These are phyloP conservation scores for Vaccinium darrowii DNA, from an alignment of 148 eudicot genomes.

Conservation along the genomic window DNA sequence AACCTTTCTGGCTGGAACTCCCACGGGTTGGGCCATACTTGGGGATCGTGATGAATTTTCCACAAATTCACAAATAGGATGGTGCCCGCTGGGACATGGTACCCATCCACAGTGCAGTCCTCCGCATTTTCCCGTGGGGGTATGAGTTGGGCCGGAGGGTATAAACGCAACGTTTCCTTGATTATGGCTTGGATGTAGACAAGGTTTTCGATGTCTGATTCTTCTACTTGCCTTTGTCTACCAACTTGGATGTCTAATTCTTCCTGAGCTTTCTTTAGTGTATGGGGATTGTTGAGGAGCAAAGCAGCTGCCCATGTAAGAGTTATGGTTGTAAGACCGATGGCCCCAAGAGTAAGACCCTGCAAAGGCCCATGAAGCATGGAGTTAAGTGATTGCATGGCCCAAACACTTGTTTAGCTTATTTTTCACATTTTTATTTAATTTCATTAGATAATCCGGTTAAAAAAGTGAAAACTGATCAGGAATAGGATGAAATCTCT, in stretches of 20 bases:
- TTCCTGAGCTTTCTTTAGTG: neutral
- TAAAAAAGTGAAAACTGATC: too few relatives aligned
- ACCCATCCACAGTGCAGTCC: conserved; percentile 13
- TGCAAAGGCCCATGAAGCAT: neutral
- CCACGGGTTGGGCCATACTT: conserved; percentile 15
- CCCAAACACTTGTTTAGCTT: too few relatives aligned
- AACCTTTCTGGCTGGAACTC: conserved; percentile 38
- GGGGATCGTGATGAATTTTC: conserved; percentile 30
- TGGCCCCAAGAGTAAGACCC: conserved; percentile 11
- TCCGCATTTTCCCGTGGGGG: neutral
- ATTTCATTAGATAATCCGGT: too few relatives aligned
- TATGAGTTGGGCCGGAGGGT: neutral
- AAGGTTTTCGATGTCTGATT: neutral
- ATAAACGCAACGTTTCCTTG: conserved; percentile 14
- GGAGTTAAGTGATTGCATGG: too few relatives aligned
- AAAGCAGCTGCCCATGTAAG: conserved; percentile 16
- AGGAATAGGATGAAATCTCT: too few relatives aligned
- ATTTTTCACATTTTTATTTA: too few relatives aligned
- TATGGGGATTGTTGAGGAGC: conserved; percentile 14
- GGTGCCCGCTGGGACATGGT: conserved; percentile 23
- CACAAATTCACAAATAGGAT: conserved; percentile 18
- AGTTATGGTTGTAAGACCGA: neutral
- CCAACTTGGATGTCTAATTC: conserved; percentile 12
- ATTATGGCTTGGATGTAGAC: conserved; percentile 16
- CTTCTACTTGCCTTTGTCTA: neutral